Conservation (phyloP, 352 stramenopile species). For the Globisporangium rhizosaccharum region DNA sequence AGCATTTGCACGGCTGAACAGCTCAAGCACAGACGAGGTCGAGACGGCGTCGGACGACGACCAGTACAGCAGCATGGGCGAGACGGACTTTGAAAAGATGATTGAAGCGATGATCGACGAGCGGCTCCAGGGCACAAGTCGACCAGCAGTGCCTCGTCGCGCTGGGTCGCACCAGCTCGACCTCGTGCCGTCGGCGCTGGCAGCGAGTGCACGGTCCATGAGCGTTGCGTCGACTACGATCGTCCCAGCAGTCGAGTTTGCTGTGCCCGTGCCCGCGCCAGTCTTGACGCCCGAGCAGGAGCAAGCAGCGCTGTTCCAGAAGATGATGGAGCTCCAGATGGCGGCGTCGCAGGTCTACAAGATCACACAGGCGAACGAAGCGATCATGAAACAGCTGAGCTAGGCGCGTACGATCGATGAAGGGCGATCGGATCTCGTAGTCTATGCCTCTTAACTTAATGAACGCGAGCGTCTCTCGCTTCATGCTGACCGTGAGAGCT, state of each 20-base stretch:
- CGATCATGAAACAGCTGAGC: constrained; percentile 27
- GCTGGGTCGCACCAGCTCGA: constrained; percentile 7
- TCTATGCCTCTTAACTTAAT: no score
- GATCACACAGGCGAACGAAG: constrained; percentile 40
- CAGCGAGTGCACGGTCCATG: neutral
- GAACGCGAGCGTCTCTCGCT: no score
- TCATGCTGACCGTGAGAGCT: no score
- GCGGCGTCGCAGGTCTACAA: constrained; percentile 31
- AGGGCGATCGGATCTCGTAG: no score
- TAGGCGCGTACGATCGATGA: neutral
- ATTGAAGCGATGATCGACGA: constrained; percentile 18
- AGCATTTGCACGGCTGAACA: neutral
- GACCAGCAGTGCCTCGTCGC: neutral
- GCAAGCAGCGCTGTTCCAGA: constrained; percentile 15
- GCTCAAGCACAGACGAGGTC: neutral
- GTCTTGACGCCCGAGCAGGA: constrained; percentile 2
- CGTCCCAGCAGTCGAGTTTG: neutral
- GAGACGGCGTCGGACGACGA: constrained; percentile 6
- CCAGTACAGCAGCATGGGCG: constrained; percentile 8
- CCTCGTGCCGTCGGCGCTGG: neutral
- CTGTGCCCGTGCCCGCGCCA: neutral
- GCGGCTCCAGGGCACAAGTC: neutral
- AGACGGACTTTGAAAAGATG: constrained; percentile 14
- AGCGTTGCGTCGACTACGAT: neutral
- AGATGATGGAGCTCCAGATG: constrained; percentile 39